These are phyloP conservation scores for Pugionium cornutum DNA, from an alignment of 345 rosid genomes.

Conservation along the genomic window DNA sequence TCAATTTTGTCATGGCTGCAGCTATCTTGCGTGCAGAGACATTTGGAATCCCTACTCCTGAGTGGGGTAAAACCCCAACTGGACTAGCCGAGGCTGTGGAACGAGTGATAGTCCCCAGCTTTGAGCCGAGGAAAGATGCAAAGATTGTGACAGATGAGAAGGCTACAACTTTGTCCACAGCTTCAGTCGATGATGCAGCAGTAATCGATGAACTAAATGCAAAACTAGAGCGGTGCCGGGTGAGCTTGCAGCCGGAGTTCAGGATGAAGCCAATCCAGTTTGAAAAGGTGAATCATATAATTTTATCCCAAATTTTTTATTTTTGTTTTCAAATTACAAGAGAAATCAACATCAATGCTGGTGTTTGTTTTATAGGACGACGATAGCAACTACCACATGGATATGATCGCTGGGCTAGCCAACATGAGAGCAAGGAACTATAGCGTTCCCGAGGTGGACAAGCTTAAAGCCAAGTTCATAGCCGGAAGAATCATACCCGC, in stretches of 20 bases:
- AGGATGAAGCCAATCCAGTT: slow-evolving; percentile 93
- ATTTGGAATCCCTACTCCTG: slow-evolving; percentile 82
- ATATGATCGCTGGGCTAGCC: slow-evolving; percentile 92
- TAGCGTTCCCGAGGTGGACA: slow-evolving; percentile 93
- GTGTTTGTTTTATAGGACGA: slow-evolving; percentile 63
- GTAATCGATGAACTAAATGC: slow-evolving; percentile 63
- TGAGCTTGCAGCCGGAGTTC: slow-evolving; percentile 56
- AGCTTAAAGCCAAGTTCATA: slow-evolving; percentile 95
- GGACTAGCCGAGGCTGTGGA: slow-evolving; percentile 71
- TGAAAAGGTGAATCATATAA: slow-evolving; percentile 68
- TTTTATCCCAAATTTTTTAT: neutral
- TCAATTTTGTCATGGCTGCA: slow-evolving; percentile 71
- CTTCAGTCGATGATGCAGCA: slow-evolving; percentile 85
- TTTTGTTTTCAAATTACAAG: neutral
- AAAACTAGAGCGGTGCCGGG: slow-evolving; percentile 68
- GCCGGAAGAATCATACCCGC: slow-evolving; percentile 99
- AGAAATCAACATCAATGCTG: slow-evolving; percentile 6
- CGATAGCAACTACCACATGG: slow-evolving; percentile 98
- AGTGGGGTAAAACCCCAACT: slow-evolving; percentile 68
- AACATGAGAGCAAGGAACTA: slow-evolving; percentile 99
- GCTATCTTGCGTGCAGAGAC: slow-evolving; percentile 89
- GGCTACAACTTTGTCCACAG: slow-evolving; percentile 69
- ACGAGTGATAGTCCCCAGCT: slow-evolving; percentile 77
- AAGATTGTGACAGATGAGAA: slow-evolving; percentile 92
- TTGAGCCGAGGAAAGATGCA: slow-evolving; percentile 79